phyloP scores from a whole-genome alignment of 495 filamentous ascomycete species.

The Thermochaetoides thermophila region DNA sequence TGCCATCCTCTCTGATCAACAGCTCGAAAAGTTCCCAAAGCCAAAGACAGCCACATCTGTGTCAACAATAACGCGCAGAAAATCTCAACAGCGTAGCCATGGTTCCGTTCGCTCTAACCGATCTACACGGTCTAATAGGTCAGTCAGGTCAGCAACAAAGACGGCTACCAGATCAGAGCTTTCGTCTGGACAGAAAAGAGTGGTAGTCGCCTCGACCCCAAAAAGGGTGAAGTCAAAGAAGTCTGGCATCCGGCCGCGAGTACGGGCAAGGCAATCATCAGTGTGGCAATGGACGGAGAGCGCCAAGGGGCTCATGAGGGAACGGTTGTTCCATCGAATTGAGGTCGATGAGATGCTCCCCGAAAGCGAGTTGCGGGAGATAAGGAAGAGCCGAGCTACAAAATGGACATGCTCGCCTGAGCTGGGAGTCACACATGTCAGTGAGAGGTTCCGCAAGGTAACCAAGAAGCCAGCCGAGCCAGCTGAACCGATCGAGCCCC shows the following conservation, averaged over 20 bases:
- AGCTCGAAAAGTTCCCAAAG: neutral
- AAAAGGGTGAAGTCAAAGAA: constrained; percentile 32
- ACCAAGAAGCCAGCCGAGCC: constrained; percentile 5
- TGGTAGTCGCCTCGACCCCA: constrained; percentile 12
- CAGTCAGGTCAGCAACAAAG: constrained; percentile 15
- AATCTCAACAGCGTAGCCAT: constrained; percentile 10
- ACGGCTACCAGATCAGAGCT: constrained; percentile 3
- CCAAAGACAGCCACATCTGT: constrained; percentile 1
- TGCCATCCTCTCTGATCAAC: too few species aligned
- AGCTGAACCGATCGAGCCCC: neutral
- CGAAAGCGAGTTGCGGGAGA: constrained; percentile 26
- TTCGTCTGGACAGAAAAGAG: constrained; percentile 11
- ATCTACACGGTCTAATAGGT: constrained; percentile 12
- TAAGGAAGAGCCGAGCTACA: constrained; percentile 20
- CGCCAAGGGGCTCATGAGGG: constrained; percentile 32
- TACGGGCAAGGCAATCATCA: constrained; percentile 16
- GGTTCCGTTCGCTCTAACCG: neutral
- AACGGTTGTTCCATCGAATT: constrained; percentile 28
- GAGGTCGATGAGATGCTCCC: constrained; percentile 40
- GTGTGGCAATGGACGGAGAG: constrained; percentile 35
- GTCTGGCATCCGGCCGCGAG: constrained; percentile 16
- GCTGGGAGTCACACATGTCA: constrained; percentile 7
- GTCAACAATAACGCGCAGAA: constrained; percentile 9
- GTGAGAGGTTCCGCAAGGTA: constrained; percentile 2
- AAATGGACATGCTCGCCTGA: constrained; percentile 8